Evolutionary conservation across 768 basidiomycete genomes (phyloP), one percentile per base, ranked within the genome.

Genomic region (Suillus lakei): DNA sequence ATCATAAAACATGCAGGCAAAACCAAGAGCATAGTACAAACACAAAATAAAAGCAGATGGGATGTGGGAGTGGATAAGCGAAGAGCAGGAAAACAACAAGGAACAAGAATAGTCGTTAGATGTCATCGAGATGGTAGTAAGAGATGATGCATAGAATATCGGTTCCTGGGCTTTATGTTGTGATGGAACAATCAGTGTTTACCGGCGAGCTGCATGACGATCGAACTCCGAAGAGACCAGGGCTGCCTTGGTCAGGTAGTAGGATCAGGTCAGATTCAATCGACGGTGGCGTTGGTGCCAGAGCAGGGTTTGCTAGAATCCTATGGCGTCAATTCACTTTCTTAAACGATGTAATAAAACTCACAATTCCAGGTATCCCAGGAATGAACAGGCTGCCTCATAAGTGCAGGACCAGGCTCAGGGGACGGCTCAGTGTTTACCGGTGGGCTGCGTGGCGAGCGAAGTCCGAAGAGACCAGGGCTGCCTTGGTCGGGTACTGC

Each of bases 401-500:
- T n/a, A n/a, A n/a, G n/a, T n/a, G n/a, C n/a, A n/a, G n/a, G n/a
- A n/a, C n/a, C n/a, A n/a, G n/a, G n/a, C n/a, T n/a, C n/a, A n/a
- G n/a, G n/a, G n/a, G n/a, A n/a, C n/a, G n/a, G n/a, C n/a, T 6
- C 30, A 32, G 32, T 41, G 34, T 59, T 30, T 26, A 74, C 56
- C 68, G 73, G 62, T 68, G 80, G 81, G 60, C 77, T 77, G 61
- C 83, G 79, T 13, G 88, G 89, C n/a, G 90, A 87, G 46, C 90
- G 82, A 48, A 92, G 91, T 38, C 93, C 93, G 72, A 94, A 95
- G 66, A 95, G 76, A 36, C 92, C 91, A 50, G 87, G 88, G 64
- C 84, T 88, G 44, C 79, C 77, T 56, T 78, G 79, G 13, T 83
- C 84, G 32, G 90, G 89, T 28, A 90, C n/a, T n/a, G n/a, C 86